Evolutionary conservation across 2,329 filamentous ascomycete species (phyloP), one percentile per base, ranked within the genome.

Genomic region (Aspergillus sergii): DNA sequence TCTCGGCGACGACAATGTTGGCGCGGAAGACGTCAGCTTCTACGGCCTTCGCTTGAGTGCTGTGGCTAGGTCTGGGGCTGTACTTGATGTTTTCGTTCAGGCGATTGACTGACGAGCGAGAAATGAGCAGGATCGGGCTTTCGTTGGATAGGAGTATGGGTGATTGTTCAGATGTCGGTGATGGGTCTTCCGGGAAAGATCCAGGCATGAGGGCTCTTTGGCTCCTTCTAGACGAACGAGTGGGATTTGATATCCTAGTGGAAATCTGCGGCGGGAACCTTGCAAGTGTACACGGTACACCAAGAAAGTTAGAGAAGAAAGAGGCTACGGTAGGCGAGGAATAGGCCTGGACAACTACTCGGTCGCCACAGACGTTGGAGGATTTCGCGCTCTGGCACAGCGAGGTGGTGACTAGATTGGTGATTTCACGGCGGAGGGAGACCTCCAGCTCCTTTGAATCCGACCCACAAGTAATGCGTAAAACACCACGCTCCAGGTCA

Each of bases 141-240:
- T 98, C 95, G 75, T 99, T 99, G 28, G 94, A 91, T 3, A 99
- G 82, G 0, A 95, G 81, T 39, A 98, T 93, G 4, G 88, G 73
- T 53, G 68, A 71, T 19, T 63, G 65, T 70, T 71, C 88, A 82
- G 30, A 84, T 21, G 84, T 84, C 1, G 83, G 80, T 46, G 34
- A 67, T n/a, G 72, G 64, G 65, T 77, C 75, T 68, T 71, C 67
- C 1, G 85, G 86, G 65, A 86, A 88, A 23, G 84, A 81, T 4
- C 84, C 85, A 10, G 86, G 85, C 71, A 88, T 80, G 55, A 59
- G 57, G 1, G 67, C 78, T 41, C 58, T 58, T 28, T 68, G 67
- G 2, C 62, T 66, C 59, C 39, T 65, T 60, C 57, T 71, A 64
- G 62, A 70, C 28, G 69, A 60, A 69, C 71, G 58, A 63, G 82